These are phyloP conservation scores for Wickerhamiella qilinensis DNA, from an alignment of 805 yeast species.

Conservation along the genomic window DNA sequence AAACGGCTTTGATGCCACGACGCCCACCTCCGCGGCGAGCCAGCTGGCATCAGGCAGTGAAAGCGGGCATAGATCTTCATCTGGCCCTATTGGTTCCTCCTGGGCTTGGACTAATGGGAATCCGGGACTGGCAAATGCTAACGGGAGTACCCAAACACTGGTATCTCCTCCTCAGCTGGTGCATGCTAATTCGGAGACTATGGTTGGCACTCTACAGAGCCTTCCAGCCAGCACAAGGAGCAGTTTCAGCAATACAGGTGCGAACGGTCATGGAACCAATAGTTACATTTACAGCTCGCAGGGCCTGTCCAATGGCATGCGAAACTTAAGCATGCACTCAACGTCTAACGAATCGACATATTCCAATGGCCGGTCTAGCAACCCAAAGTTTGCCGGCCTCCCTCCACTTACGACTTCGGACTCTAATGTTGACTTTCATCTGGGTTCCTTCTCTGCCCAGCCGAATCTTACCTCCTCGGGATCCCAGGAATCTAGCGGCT, in stretches of 20 bases:
- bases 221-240: not conserved
- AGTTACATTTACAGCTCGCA: not conserved
- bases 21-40: not conserved
- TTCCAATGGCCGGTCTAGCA: not conserved
- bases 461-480: not conserved
- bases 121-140: not conserved
- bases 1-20: not conserved
- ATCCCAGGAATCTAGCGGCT: not conserved
- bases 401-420: not conserved
- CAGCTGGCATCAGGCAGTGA: not conserved
- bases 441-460: not conserved
- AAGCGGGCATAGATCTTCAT: not conserved
- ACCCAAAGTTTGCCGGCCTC: not conserved
- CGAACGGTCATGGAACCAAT: not conserved
- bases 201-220: not conserved
- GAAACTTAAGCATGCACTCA: not conserved
- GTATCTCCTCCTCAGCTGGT: not conserved
- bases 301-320: not conserved
- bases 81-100: not conserved
- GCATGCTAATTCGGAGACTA: not conserved
- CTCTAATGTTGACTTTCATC: not conserved
- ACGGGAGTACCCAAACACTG: not conserved
- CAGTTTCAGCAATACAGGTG: not conserved
- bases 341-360: not conserved
- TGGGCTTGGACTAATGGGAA: not conserved